Conservation (phyloP, 1,284 basidiomycete species). For the Microbotryum lychnidis-dioicae region DNA sequence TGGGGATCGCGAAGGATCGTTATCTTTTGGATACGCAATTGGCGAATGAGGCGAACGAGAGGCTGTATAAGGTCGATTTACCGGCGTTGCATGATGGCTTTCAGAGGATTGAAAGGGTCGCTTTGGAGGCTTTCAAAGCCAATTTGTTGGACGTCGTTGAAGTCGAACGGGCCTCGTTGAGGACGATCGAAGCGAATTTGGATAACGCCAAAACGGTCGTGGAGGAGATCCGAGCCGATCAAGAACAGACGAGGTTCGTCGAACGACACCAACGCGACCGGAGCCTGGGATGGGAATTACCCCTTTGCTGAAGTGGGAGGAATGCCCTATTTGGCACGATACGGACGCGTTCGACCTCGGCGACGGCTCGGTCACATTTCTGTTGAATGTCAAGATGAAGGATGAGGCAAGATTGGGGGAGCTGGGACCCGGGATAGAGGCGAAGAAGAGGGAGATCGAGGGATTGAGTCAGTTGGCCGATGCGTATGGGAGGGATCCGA, state of each 20-base stretch:
- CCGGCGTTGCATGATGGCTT: constrained; percentile 24
- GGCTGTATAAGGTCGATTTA: constrained; percentile 21
- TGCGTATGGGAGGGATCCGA: constrained; percentile 49
- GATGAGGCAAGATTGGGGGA: constrained; percentile 51
- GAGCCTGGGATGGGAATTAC: constrained; percentile 18
- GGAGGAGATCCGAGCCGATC: constrained; percentile 8
- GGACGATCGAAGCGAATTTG: neutral
- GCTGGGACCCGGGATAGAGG: constrained; percentile 49
- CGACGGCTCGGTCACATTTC: constrained; percentile 7
- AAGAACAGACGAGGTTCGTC: constrained; percentile 23
- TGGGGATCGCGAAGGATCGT: constrained; percentile 21
- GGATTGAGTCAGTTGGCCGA: constrained; percentile 49
- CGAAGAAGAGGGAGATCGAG: constrained; percentile 54
- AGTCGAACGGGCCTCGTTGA: constrained; percentile 11
- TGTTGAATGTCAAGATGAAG: constrained; percentile 25
- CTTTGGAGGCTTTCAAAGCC: constrained; percentile 11
- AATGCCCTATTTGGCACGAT: constrained; percentile 27
- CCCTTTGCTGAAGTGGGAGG: constrained; percentile 25
- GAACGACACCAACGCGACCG: neutral
- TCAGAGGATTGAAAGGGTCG: constrained; percentile 18
- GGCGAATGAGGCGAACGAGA: constrained; percentile 22
- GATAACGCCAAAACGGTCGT: constrained; percentile 2
- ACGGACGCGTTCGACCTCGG: constrained; percentile 8
- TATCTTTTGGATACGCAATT: constrained; percentile 23
- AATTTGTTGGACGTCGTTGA: constrained; percentile 2